A percentile compares a stretch with the other conserved stretches of the same genome.
phyloP scores from a whole-genome alignment of 345 rosid species.

The Chamaenerion angustifolium region DNA sequence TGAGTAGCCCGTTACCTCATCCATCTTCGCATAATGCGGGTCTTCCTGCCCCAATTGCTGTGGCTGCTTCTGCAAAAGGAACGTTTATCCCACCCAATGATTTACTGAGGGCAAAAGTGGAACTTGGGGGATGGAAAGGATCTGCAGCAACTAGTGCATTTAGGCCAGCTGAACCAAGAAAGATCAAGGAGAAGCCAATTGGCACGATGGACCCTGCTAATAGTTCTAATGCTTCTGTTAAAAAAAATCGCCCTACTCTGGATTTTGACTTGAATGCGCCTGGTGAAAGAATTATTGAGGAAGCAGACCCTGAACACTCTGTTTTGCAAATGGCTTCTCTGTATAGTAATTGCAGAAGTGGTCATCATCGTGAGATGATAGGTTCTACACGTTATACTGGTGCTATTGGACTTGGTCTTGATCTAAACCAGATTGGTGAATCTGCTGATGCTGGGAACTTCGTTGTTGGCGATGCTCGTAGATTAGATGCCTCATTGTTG shows the following conservation, averaged over 20 bases:
- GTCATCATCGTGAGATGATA: constrained; percentile 14
- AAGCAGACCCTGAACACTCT: constrained; percentile 33
- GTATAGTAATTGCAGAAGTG: constrained; percentile 12
- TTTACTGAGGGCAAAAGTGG: constrained; percentile 45
- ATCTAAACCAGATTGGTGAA: constrained; percentile 66
- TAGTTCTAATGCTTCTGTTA: constrained; percentile 24
- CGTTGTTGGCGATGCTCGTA: constrained; percentile 21
- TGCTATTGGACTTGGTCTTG: constrained; percentile 71
- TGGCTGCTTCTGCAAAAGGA: constrained; percentile 83
- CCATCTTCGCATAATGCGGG: constrained; percentile 21
- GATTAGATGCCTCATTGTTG: constrained; percentile 24
- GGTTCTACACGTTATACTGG: constrained; percentile 19
- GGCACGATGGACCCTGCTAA: constrained; percentile 14
- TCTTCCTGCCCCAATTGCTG: constrained; percentile 56
- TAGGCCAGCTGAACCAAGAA: constrained; percentile 91
- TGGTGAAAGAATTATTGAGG: constrained; percentile 74
- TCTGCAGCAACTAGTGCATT: constrained; percentile 98
- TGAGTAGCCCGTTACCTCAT: constrained; percentile 22
- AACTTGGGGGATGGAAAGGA: constrained; percentile 95
- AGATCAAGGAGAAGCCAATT: constrained; percentile 26
- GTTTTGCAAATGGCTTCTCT: constrained; percentile 18
- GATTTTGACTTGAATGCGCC: constrained; percentile 81
- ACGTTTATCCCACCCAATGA: constrained; percentile 75
- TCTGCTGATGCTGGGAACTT: constrained; percentile 29
- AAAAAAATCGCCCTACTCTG: constrained; percentile 34